These are phyloP conservation scores for Russula vinacea DNA, from an alignment of 768 basidiomycete species.

Conservation along the genomic window DNA sequence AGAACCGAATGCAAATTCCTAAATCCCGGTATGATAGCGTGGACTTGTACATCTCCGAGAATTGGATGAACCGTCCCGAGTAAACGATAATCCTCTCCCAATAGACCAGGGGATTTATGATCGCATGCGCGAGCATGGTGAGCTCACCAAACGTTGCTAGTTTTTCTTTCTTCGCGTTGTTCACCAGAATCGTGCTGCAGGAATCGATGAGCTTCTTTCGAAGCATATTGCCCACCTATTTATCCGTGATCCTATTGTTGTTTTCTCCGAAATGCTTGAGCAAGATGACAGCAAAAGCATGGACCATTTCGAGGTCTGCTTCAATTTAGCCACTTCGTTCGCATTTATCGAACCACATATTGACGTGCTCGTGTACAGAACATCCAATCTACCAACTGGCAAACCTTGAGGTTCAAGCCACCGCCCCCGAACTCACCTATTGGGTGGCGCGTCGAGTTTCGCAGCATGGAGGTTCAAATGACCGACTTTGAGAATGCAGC, in stretches of 20 bases:
- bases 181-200: constrained; percentile 41
- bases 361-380: constrained; percentile 52
- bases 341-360: background rate
- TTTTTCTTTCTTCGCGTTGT: background rate
- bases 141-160: constrained; percentile 29
- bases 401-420: constrained; percentile 97
- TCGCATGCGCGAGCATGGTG: constrained; percentile 75
- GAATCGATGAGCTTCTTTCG: constrained; percentile 80
- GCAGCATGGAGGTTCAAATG: constrained; percentile 98
- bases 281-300: constrained; percentile 85
- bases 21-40: constrained; percentile 98
- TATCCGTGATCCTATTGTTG: constrained; percentile 93
- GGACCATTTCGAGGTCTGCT: constrained; percentile 89
- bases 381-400: constrained; percentile 99
- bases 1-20: constrained; percentile 75
- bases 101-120: constrained; percentile 72
- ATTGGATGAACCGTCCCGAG: constrained; percentile 83
- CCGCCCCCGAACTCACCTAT: constrained; percentile 90
- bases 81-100: constrained; percentile 89
- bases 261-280: constrained; percentile 90
- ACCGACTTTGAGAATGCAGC: constrained; percentile 99
- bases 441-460: constrained; percentile 98
- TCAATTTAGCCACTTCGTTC: background rate
- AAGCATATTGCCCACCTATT: constrained; percentile 94
- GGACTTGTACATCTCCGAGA: constrained; percentile 85